Evolutionary conservation across 208 protist species (phyloP).

Genomic region (Leptomonas pyrrhocoris): DNA sequence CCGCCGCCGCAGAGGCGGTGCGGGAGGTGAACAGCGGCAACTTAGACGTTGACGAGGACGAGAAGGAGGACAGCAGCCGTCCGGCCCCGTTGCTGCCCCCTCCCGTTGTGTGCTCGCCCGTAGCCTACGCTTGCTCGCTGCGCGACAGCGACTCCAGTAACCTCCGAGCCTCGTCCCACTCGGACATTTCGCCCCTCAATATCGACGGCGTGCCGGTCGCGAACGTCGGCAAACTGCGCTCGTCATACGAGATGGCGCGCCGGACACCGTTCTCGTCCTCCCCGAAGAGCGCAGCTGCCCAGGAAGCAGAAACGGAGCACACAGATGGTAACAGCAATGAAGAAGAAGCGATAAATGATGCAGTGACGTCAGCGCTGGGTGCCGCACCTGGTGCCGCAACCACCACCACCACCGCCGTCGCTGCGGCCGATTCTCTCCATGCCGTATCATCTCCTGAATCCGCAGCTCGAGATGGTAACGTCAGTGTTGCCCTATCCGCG

Average conservation of each 20-base stretch:
- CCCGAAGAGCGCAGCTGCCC: not conserved
- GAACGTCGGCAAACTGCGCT: not conserved
- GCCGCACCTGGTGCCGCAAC: not conserved
- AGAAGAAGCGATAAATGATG: not conserved
- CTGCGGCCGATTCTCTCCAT: too few species aligned
- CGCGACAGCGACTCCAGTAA: constrained; percentile 3
- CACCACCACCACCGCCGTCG: not conserved
- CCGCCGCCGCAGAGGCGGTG: constrained; percentile 8
- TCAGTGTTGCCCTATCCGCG: not conserved
- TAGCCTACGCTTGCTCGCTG: not conserved
- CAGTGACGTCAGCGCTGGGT: not conserved
- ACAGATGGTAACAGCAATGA: not conserved
- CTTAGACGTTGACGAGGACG: not conserved
- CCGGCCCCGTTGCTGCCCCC: not conserved
- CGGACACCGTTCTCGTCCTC: not conserved
- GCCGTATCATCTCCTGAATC: not conserved
- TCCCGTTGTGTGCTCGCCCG: not conserved
- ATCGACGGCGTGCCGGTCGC: not conserved
- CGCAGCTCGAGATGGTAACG: not conserved
- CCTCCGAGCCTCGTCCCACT: not conserved
- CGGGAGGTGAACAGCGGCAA: constrained; percentile 2
- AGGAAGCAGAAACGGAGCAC: not conserved
- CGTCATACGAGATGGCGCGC: not conserved
- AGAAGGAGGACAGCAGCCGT: not conserved
- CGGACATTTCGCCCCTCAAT: constrained; percentile 8